phyloP scores from a whole-genome alignment of 2,329 filamentous ascomycete species.

The Pleurostoma richardsiae region DNA sequence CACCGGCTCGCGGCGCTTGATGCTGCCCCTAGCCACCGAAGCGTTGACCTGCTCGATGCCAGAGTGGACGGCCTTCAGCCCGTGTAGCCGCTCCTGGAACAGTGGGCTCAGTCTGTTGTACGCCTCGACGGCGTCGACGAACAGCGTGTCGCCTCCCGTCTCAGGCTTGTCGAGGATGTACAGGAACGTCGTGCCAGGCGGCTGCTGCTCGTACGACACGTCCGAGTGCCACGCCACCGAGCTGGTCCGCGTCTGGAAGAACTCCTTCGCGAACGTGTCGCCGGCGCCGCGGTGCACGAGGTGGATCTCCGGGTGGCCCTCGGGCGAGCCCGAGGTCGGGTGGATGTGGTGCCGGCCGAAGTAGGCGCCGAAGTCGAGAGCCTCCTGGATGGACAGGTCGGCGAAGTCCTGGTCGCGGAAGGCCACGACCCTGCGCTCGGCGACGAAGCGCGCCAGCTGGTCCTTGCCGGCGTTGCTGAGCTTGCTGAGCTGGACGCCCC shows the following conservation, averaged over 20 bases:
- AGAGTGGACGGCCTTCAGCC: conserved; percentile 75
- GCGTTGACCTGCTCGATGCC: conserved; percentile 74
- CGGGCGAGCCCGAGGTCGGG: conserved; percentile 64
- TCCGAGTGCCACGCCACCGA: conserved; percentile 88
- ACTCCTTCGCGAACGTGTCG: conserved; percentile 54
- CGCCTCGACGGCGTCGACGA: conserved; percentile 72
- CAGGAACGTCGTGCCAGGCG: conserved; percentile 84
- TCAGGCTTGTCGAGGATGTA: conserved; percentile 80
- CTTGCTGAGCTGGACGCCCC: conserved; percentile 62
- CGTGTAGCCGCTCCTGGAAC: conserved; percentile 76
- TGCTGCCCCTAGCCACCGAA: conserved; percentile 59
- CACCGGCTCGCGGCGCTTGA: conserved; percentile 72
- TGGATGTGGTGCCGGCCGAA: conserved; percentile 62
- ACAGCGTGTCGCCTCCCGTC: conserved; percentile 80
- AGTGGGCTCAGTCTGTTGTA: conserved; percentile 75
- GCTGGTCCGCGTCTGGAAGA: conserved; percentile 65
- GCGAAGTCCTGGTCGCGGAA: conserved; percentile 67
- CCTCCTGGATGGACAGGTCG: conserved; percentile 58
- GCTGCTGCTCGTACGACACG: conserved; percentile 82
- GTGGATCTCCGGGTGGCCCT: conserved; percentile 65
- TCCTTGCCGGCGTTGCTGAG: conserved; percentile 60
- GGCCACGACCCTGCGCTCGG: conserved; percentile 64
- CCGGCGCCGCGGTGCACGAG: conserved; percentile 67
- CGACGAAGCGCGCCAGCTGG: conserved; percentile 63
- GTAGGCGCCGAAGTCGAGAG: conserved; percentile 61